Base-by-base conservation (phyloP, 192 early-diverging fungal genomes). In the Dissophora globulifera region DNA sequence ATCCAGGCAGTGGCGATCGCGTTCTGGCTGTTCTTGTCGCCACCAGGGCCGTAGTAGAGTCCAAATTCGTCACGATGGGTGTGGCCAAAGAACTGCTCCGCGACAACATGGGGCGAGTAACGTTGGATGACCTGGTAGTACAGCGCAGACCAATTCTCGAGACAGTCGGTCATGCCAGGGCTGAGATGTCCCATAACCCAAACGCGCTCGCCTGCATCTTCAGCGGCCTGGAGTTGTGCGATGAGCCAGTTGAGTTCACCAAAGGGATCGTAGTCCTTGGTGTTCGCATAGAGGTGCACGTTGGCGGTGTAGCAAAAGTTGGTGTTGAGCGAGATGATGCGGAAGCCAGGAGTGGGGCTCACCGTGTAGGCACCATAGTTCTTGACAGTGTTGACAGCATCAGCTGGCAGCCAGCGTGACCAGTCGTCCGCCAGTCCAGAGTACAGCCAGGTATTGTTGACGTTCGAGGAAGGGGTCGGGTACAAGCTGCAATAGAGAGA, bases 291-390 rank as follows among this genome's bases (percentile, higher is more conserved):
- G 9, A 85, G 67, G 79, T 84, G 85, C 56, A 80, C 84, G 69
- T 88, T 87, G 9, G 81, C 13, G 20, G 68, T 81, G 58, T 88
- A 88, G 22, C 86, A 88, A 41, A 85, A 88, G 57, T 87, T 88
- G 42, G 82, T 88, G 46, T 88, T 88, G 10, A 88, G 29, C 5
- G 80, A 81, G 33, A 88, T 81, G 23, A 88, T 58, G 23, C 81
- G 78, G 17, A 88, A 45, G 0, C 82, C 84, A 43, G 71, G 67
- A 3, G 62, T 38, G n/a, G 85, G 85, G 50, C 79, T 80, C 0
- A 64, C 60, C 5, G 79, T 76, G 69, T 88, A 88, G 38, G 72
- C 81, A 35, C 85, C 87, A 29, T 70, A 76, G 46, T 82, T 81
- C 38, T 76, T 64, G 31, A 83, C 59, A 12, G 76, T 61, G 4